Evolutionary conservation across 2,329 filamentous ascomycete species (phyloP).

Genomic region (Aureobasidium leucospermi): DNA sequence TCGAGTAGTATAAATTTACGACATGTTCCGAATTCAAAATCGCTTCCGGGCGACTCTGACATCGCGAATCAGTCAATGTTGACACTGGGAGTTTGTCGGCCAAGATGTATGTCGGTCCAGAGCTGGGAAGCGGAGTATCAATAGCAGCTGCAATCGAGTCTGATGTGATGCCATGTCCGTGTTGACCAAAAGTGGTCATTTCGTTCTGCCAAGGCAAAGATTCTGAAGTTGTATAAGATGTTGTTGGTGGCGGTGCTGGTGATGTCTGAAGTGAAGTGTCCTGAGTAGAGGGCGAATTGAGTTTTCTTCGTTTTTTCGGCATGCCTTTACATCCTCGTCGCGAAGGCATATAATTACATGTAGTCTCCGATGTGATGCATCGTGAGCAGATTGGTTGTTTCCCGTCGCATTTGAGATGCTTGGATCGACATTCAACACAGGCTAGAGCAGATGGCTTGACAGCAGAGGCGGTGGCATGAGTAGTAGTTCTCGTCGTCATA

Average conservation of each 20-base stretch:
- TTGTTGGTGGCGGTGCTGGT: slow-evolving; percentile 37
- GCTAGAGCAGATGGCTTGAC: slow-evolving; percentile 19
- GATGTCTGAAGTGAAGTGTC: slow-evolving; percentile 37
- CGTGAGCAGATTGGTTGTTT: slow-evolving; percentile 58
- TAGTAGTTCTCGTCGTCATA: neutral
- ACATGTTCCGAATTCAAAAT: slow-evolving; percentile 30
- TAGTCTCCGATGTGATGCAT: slow-evolving; percentile 51
- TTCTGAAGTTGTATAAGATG: slow-evolving; percentile 38
- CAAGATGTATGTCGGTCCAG: neutral
- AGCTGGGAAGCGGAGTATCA: neutral
- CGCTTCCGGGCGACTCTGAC: neutral
- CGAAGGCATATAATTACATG: slow-evolving; percentile 67
- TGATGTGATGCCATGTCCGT: slow-evolving; percentile 9
- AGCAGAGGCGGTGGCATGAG: neutral
- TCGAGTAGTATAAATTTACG: slow-evolving; percentile 48
- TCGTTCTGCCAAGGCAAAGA: slow-evolving; percentile 49
- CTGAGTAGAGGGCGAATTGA: slow-evolving; percentile 52
- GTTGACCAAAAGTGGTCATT: slow-evolving; percentile 30
- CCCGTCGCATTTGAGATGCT: slow-evolving; percentile 73
- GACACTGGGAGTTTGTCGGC: neutral
- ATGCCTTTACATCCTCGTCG: slow-evolving; percentile 68
- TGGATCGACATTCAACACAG: slow-evolving; percentile 39
- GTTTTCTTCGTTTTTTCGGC: slow-evolving; percentile 38
- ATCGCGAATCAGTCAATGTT: neutral
- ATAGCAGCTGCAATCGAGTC: neutral